A percentile compares a stretch with the other conserved stretches of the same genome.
These are phyloP conservation scores for Thalassiosira hispida DNA, from an alignment of 352 stramenopile species.

Conservation along the genomic window DNA sequence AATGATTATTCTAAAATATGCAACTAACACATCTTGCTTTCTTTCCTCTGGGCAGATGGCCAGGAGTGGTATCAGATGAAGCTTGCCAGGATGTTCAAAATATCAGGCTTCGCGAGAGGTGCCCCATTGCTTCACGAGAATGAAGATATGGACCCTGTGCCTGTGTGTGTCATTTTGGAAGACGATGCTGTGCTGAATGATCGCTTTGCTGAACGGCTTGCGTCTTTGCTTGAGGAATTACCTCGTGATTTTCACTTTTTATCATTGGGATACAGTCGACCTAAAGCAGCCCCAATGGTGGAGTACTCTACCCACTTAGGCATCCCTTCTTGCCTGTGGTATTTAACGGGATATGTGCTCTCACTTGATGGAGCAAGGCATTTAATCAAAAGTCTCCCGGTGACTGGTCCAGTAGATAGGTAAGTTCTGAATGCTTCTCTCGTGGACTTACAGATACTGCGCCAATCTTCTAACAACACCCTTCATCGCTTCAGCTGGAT, in stretches of 20 bases:
- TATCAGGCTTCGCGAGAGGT: constrained; percentile 75
- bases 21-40: not conserved
- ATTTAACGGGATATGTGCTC: constrained; percentile 82
- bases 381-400: constrained; percentile 71
- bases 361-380: constrained; percentile 66
- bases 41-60: not conserved
- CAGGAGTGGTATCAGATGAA: constrained; percentile 31
- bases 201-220: constrained; percentile 75
- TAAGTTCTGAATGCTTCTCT: constrained; percentile 14
- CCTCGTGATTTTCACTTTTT: constrained; percentile 85
- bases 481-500: constrained; percentile 82
- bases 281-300: constrained; percentile 77
- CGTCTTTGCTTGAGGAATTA: constrained; percentile 69
- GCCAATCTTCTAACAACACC: too few relatives aligned
- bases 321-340: constrained; percentile 80
- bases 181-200: constrained; percentile 83
- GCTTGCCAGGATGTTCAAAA: constrained; percentile 56
- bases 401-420: constrained; percentile 66
- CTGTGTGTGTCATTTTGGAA: constrained; percentile 79
- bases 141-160: constrained; percentile 59
- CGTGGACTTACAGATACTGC: too few relatives aligned
- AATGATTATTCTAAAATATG: not conserved
- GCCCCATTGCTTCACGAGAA: constrained; percentile 55
- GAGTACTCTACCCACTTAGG: constrained; percentile 69
- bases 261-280: constrained; percentile 79